Percentiles rank a stretch among this genome's conserved stretches.
Evolutionary conservation across 768 basidiomycete species (phyloP).

Genomic region (Lanmaoa rubissima): DNA sequence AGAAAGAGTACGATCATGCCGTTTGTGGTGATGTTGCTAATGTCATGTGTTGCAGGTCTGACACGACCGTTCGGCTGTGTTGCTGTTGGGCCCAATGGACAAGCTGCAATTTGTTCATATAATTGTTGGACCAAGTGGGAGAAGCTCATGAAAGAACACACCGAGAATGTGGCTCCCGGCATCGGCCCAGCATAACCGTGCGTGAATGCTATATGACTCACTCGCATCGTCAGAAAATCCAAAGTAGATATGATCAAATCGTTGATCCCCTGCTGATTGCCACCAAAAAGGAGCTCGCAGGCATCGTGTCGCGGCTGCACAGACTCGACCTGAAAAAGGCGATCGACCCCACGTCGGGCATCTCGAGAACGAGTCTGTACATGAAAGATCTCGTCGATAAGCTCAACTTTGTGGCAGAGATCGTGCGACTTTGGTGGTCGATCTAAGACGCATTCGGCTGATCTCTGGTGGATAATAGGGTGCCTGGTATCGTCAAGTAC

Average conservation of each 20-base stretch:
- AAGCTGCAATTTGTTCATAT: constrained; percentile 67
- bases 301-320: constrained; percentile 81
- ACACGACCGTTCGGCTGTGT: constrained; percentile 70
- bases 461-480: constrained; percentile 33
- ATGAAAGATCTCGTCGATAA: constrained; percentile 84
- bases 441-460: neutral
- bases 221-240: constrained; percentile 20
- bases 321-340: constrained; percentile 77
- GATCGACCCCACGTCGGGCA: constrained; percentile 59
- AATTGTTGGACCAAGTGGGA: constrained; percentile 25
- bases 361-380: constrained; percentile 64
- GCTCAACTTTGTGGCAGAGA: constrained; percentile 75
- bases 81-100: constrained; percentile 72
- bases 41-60: constrained; percentile 54
- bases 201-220: constrained; percentile 15
- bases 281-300: constrained; percentile 76
- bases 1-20: too few species aligned
- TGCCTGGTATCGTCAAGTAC: constrained; percentile 58
- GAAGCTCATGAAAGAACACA: constrained; percentile 25
- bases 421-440: constrained; percentile 66
- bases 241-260: constrained; percentile 48
- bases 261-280: constrained; percentile 61
- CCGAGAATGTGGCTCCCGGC: constrained; percentile 45
- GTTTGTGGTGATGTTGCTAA: too few species aligned
- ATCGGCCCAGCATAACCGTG: constrained; percentile 62